Percentiles rank a stretch among this genome's conserved stretches.
phyloP scores from a whole-genome alignment of 2,329 filamentous ascomycete species.

The Penicillium crustosum region DNA sequence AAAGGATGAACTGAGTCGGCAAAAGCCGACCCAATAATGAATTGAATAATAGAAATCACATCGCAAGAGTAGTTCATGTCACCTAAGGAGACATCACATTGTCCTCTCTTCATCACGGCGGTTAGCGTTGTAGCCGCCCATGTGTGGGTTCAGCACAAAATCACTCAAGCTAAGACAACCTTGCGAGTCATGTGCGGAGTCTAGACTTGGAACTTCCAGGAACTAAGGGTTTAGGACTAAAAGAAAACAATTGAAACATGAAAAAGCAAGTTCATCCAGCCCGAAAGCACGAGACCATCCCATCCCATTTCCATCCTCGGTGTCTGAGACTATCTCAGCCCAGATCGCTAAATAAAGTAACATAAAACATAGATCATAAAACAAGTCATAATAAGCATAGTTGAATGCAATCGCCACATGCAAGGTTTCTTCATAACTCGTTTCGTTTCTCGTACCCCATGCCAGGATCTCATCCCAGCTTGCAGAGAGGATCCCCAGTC shows the following conservation, averaged over 20 bases:
- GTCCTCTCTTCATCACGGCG: conserved; percentile 11
- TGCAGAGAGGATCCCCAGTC: background rate
- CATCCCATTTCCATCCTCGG: background rate
- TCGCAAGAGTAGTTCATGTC: background rate
- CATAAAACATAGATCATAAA: conserved; percentile 2
- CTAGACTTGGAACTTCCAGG: background rate
- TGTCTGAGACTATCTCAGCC: background rate
- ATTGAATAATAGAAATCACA: background rate
- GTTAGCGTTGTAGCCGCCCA: conserved; percentile 4
- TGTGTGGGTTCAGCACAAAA: background rate
- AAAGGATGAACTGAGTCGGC: background rate
- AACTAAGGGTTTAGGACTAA: background rate
- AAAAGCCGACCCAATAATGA: background rate
- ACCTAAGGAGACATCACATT: background rate
- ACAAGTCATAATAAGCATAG: conserved; percentile 1
- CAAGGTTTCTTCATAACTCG: conserved; percentile 10
- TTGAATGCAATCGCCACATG: conserved; percentile 7
- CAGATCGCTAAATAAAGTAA: background rate
- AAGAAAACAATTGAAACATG: background rate
- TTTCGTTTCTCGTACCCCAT: conserved; percentile 18
- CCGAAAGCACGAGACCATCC: background rate
- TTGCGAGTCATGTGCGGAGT: background rate
- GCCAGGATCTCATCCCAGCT: background rate
- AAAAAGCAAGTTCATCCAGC: conserved; percentile 1
- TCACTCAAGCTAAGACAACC: background rate